phyloP scores from a whole-genome alignment of 768 basidiomycete genomes.

The Mycena olivaceomarginata region DNA sequence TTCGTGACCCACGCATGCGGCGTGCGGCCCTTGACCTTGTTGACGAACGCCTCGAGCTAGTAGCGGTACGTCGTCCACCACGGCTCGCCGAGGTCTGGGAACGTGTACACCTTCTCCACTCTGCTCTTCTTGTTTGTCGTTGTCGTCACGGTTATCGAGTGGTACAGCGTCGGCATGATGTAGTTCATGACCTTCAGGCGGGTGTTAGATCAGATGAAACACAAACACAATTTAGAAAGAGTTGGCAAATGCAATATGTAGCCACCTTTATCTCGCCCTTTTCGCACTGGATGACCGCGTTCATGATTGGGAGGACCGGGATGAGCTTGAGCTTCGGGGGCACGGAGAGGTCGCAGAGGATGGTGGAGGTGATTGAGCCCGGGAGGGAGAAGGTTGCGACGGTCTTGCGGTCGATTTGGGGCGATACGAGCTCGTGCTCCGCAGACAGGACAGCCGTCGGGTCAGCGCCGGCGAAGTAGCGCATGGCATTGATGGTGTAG shows the following conservation, averaged over 20 bases:
- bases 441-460: constrained; percentile 65
- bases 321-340: constrained; percentile 56
- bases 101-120: constrained; percentile 67
- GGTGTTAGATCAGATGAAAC: not conserved
- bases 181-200: constrained; percentile 56
- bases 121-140: constrained; percentile 47
- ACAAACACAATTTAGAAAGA: not conserved
- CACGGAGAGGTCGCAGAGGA: constrained; percentile 57
- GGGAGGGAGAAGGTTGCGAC: constrained; percentile 56
- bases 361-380: constrained; percentile 56
- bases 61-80: constrained; percentile 77
- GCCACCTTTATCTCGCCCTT: constrained; percentile 61
- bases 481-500: constrained; percentile 68
- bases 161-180: constrained; percentile 66
- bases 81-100: constrained; percentile 67
- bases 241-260: not conserved
- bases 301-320: constrained; percentile 58
- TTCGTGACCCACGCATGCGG: constrained; percentile 73
- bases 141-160: constrained; percentile 66
- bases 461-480: constrained; percentile 66
- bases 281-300: constrained; percentile 64
- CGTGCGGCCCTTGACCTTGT: constrained; percentile 70
- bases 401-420: constrained; percentile 56
- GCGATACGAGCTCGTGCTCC: constrained; percentile 47
- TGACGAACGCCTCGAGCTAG: constrained; percentile 80